These are phyloP conservation scores for Candida arabinofermentans DNA, from an alignment of 805 yeast genomes.

Conservation along the genomic window DNA sequence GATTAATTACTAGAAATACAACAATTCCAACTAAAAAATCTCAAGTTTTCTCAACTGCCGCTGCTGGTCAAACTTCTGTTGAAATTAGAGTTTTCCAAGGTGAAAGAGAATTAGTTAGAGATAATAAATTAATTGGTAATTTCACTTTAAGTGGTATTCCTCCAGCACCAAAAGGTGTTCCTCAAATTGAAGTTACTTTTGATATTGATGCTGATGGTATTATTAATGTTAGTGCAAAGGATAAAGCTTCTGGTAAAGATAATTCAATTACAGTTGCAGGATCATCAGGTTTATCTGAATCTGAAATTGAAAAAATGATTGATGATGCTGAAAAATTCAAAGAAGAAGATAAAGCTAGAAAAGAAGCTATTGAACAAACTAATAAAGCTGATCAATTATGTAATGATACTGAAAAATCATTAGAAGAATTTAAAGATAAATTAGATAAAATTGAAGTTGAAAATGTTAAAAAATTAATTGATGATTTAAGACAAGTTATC, in stretches of 20 bases:
- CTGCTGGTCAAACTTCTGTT: constrained; percentile 99
- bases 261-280: constrained; percentile 73
- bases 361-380: constrained; percentile 65
- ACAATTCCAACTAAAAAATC: constrained; percentile 98
- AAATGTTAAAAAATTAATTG: constrained; percentile 49
- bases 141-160: constrained; percentile 96
- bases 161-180: constrained; percentile 98
- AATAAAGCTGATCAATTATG: constrained; percentile 74
- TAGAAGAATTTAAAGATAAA: constrained; percentile 68
- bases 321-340: constrained; percentile 63
- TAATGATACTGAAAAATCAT: constrained; percentile 84
- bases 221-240: constrained; percentile 84
- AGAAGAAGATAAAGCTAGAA: constrained; percentile 54
- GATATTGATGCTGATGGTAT: constrained; percentile 98
- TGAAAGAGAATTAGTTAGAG: constrained; percentile 95
- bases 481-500: constrained; percentile 59
- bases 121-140: constrained; percentile 95
- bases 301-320: constrained; percentile 60
- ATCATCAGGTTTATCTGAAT: constrained; percentile 63
- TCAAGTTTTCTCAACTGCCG: constrained; percentile 92
- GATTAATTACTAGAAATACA: constrained; percentile 96
- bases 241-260: constrained; percentile 73
- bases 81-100: constrained; percentile 96
- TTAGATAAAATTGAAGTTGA: constrained; percentile 47
- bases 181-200: constrained; percentile 96